These are phyloP conservation scores for Pogostemon cablin DNA, from an alignment of 257 asterid species.

Conservation along the genomic window DNA sequence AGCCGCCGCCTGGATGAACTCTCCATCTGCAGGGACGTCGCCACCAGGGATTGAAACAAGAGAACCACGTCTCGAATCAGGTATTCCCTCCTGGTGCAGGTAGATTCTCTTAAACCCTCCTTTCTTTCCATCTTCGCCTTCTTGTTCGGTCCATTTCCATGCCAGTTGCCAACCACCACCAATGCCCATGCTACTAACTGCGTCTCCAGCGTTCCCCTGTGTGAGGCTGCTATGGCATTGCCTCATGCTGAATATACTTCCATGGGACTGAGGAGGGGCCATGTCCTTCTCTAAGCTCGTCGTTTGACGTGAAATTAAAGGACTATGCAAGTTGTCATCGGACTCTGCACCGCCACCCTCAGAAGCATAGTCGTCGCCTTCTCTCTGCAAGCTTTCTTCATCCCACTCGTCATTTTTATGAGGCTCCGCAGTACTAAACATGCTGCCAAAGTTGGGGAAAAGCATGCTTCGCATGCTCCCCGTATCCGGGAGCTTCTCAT, in stretches of 20 bases:
- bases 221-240: slow-evolving; percentile 51
- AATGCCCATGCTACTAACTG: slow-evolving; percentile 56
- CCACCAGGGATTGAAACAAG: slow-evolving; percentile 62
- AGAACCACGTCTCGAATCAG: slow-evolving; percentile 64
- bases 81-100: slow-evolving; percentile 62
- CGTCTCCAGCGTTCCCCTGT: slow-evolving; percentile 51
- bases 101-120: slow-evolving; percentile 74
- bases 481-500: slow-evolving; percentile 65
- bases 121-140: slow-evolving; percentile 68
- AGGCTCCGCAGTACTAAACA: slow-evolving; percentile 71
- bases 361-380: slow-evolving; percentile 52
- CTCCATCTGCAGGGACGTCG: slow-evolving; percentile 49
- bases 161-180: slow-evolving; percentile 93
- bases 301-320: slow-evolving; percentile 72
- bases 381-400: slow-evolving; percentile 66
- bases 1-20: slow-evolving; percentile 71
- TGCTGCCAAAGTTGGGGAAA: slow-evolving; percentile 83
- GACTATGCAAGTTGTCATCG: slow-evolving; percentile 64
- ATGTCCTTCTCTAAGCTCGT: slow-evolving; percentile 62
- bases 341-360: slow-evolving; percentile 48
- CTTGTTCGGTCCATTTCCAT: slow-evolving; percentile 71
- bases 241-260: slow-evolving; percentile 49
- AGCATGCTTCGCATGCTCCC: slow-evolving; percentile 86
- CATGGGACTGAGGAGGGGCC: slow-evolving; percentile 48
- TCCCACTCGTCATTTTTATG: slow-evolving; percentile 73